Base-by-base conservation (phyloP, 352 stramenopile species). In the Blastocystis sp. region DNA sequence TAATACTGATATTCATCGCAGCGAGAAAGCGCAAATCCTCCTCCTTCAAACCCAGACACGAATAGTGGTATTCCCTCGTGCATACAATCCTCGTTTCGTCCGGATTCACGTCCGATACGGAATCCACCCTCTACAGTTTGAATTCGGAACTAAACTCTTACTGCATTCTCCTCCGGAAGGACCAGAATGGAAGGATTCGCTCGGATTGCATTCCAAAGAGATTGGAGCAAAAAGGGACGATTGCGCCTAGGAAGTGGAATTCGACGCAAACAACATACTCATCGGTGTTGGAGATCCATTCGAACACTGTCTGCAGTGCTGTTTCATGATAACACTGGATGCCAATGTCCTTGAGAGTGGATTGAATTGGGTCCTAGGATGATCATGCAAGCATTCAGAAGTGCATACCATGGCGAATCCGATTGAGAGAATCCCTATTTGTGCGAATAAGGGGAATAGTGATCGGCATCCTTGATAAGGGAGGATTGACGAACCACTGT, bases 321-420 rank as follows among this genome's bases (percentile, higher is more conserved):
- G 62, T 81, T 50, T n/a, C 71, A 31, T 39, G 6, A 62, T 26
- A 50, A 81, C 71, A 81, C 13, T 81, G 71, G 35, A 81, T 59
- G 26, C 37, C 71, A 1, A 81, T 61, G 26, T 81, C 71, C 62
- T 24, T 21, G 9, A 81, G 45, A 39, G 62, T 24, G 26, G 13
- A 35, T 19, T 63, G 10, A 13, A 81, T 33, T 26, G 9, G 21
- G 33, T 81, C 71, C 71, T 81, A 81, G 31, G n/a, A 26, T 29
- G 13, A 66, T 66, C 24, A 81, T n/a, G 3, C 9, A 41, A 24
- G 2, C 16, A 45, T 35, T 50, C 24, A 74, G 21, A 26, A 74
- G 31, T 50, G 10, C 4, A 26, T 50, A 50, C 33, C 21, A 50
- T 21, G 24, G 37, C 13, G 26, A 81, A 45, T 50, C 26, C 16